Percentiles rank a stretch among this genome's conserved stretches.
Conservation (phyloP, 2,329 filamentous ascomycete genomes). For the Sclerotinia borealis region DNA sequence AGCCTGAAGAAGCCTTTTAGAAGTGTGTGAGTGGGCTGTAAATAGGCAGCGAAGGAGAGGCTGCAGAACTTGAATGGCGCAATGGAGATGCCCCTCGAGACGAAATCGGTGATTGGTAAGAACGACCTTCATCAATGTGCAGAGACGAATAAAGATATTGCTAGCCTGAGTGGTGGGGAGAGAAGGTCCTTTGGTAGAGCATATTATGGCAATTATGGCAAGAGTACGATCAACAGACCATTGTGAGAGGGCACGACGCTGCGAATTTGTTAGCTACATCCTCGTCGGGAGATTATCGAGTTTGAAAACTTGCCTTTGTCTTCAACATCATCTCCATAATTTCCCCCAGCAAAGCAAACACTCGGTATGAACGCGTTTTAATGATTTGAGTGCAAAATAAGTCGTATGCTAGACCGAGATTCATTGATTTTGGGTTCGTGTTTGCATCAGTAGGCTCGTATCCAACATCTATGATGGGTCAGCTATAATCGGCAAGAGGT, state of each 20-base stretch:
- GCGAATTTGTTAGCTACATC: neutral
- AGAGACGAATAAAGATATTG: constrained; percentile 34
- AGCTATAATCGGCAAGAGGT: neutral
- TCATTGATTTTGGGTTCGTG: constrained; percentile 11
- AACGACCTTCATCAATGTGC: constrained; percentile 48
- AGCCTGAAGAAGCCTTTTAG: constrained; percentile 21
- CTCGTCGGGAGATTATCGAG: neutral
- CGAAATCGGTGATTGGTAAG: constrained; percentile 56
- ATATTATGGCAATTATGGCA: constrained; percentile 30
- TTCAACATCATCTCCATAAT: constrained; percentile 30
- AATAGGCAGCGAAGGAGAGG: constrained; percentile 50
- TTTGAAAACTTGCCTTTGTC: constrained; percentile 26
- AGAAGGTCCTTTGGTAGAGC: constrained; percentile 25
- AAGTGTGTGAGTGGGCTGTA: constrained; percentile 32
- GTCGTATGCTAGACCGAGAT: constrained; percentile 26
- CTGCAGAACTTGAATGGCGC: constrained; percentile 49
- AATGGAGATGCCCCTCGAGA: constrained; percentile 55
- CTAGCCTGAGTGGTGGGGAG: constrained; percentile 20
- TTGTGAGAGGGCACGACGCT: constrained; percentile 30
- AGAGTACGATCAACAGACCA: constrained; percentile 33
- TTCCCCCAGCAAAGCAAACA: constrained; percentile 30
- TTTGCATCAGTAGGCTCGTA: constrained; percentile 14
- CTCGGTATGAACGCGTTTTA: constrained; percentile 22
- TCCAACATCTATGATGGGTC: constrained; percentile 19
- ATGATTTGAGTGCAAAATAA: constrained; percentile 22